These are phyloP conservation scores for Kingdonia uniflora DNA, from an alignment of 164 flowering plant genomes.

Conservation along the genomic window DNA sequence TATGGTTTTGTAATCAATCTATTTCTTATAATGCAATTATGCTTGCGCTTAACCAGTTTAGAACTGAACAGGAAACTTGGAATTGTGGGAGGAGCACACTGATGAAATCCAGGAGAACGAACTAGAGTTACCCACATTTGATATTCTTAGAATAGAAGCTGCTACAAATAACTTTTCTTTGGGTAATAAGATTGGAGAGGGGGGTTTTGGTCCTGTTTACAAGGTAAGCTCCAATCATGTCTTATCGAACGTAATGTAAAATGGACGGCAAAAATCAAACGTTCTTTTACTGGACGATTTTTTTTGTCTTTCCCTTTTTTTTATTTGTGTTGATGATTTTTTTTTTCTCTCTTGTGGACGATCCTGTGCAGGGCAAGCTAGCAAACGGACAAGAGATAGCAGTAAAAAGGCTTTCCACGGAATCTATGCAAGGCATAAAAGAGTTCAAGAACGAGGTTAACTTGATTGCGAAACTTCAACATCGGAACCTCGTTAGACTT, in stretches of 20 bases:
- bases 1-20: too few species aligned
- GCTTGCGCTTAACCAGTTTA: too few species aligned
- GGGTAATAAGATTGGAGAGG: neutral
- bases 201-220: conserved; percentile 6
- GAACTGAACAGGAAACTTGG: too few species aligned
- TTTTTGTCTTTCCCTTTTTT: too few species aligned
- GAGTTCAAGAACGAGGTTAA: conserved; percentile 8
- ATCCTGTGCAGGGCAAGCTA: neutral
- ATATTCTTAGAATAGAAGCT: neutral
- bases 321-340: too few species aligned
- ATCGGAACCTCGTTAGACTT: conserved; percentile 6
- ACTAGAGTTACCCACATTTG: neutral
- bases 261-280: too few species aligned
- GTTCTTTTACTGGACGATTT: too few species aligned
- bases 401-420: conserved; percentile 3
- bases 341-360: too few species aligned
- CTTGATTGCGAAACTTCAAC: conserved; percentile 4
- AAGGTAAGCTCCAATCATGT: neutral
- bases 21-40: too few species aligned
- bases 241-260: neutral
- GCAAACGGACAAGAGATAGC: conserved; percentile 5
- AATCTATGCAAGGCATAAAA: conserved; percentile 1
- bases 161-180: neutral
- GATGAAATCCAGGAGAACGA: neutral
- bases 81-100: too few species aligned